Base-by-base conservation (phyloP, 495 filamentous ascomycete genomes). In the Diplogelasinospora grovesii region DNA sequence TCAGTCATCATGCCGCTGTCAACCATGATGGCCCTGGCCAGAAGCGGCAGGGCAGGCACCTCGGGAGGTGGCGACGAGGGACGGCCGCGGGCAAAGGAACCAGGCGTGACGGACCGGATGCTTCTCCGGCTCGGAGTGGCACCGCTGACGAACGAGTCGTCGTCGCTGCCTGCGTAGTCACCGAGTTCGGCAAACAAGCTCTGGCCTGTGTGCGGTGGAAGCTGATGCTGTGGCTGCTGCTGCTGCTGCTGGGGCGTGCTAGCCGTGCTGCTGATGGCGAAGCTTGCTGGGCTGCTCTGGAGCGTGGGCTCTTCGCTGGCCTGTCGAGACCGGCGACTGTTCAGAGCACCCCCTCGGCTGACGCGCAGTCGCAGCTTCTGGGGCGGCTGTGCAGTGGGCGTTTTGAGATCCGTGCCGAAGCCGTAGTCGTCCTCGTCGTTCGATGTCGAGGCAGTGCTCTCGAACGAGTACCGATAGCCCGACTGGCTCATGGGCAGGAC, bases 1-100 rank as follows among this genome's bases (percentile, higher is more conserved):
- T 95, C 92, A 2, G 92, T 98, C 88, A 95, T 95, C 54, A 85
- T 81, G 32, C 80, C 81, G 41, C 72, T 78, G 60, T 95, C 88
- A 20, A 90, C 75, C 83, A 89, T 92, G 14, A 66, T 55, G 37
- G 59, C 54, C 40, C 53, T 66, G n/a, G n/a, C n/a, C n/a, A n/a
- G n/a, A n/a, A n/a, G n/a, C 5, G 68, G 65, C 53, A 81, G 59
- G 20, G 66, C 65, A 11, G 78, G 73, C 21, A 76, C 69, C 4
- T 71, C 67, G 1, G 73, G 69, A 28, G 73, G 70, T 8, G 77
- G 75, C 23, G 68, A 66, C 23, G 68, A 66, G 43, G 62, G 61
- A 16, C 48, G 64, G 38, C 47, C 52, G 13, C 49, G 56, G 41
- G 46, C 50, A 34, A 59, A 23, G 36, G 48, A 59, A 28, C 42